Conservation (phyloP, 192 early-diverging fungal species). For the Mortierella antarctica region DNA sequence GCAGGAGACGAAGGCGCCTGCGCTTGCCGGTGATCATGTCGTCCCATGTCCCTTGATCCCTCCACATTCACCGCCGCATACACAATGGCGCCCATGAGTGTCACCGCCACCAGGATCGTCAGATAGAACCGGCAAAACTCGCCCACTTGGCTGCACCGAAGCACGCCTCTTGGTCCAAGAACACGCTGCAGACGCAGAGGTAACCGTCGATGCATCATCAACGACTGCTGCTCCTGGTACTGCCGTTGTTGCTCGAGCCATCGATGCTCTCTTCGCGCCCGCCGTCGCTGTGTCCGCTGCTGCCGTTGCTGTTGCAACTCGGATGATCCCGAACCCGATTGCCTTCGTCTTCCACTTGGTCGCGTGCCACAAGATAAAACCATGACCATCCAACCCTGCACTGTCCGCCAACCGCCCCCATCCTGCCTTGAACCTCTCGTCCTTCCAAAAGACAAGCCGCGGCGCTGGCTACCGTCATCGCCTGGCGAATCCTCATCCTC, state of each 20-base stretch:
- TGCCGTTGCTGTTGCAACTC: not conserved
- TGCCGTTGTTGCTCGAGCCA: not conserved
- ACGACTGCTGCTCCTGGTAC: slow-evolving; percentile 18
- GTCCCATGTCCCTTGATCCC: not conserved
- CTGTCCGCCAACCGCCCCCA: too few species aligned
- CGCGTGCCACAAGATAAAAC: too few species aligned
- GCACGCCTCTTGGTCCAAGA: slow-evolving; percentile 2
- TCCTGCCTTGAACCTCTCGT: too few species aligned
- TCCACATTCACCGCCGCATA: slow-evolving; percentile 32
- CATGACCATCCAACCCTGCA: too few species aligned
- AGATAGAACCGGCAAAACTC: slow-evolving; percentile 49
- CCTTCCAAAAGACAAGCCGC: too few species aligned
- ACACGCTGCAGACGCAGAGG: slow-evolving; percentile 4
- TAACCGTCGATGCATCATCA: slow-evolving; percentile 1
- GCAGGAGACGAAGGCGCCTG: not conserved
- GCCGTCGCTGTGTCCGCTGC: slow-evolving; percentile 9
- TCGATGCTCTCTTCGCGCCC: slow-evolving; percentile 20
- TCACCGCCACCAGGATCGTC: slow-evolving; percentile 34
- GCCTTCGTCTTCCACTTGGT: not conserved
- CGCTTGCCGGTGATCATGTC: too few species aligned
- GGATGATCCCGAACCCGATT: not conserved
- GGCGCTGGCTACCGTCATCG: not conserved
- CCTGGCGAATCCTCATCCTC: not conserved
- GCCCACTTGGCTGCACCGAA: slow-evolving; percentile 13
- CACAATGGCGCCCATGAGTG: slow-evolving; percentile 37